Evolutionary conservation across 768 basidiomycete genomes (phyloP).

Genomic region (Pleurotus cornucopiae): DNA sequence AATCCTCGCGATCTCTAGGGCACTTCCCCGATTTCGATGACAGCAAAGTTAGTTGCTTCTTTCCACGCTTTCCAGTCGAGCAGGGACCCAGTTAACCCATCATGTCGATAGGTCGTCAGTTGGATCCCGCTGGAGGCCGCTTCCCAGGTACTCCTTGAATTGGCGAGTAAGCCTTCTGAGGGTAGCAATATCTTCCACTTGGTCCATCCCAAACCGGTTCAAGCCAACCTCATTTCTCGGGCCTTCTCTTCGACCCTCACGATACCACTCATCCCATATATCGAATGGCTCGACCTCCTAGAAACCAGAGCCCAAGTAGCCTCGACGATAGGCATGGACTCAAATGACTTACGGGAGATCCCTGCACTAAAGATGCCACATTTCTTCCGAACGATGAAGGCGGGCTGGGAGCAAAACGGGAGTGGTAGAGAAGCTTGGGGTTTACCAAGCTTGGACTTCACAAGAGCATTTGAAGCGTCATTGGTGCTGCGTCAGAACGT

Average conservation of each 20-base stretch:
- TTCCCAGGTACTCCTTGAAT: constrained; percentile 15
- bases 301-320: not conserved
- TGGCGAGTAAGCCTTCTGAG: constrained; percentile 10
- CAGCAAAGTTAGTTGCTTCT: constrained; percentile 15
- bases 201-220: constrained; percentile 15
- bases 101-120: constrained; percentile 4
- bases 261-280: constrained; percentile 15
- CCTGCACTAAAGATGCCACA: not conserved
- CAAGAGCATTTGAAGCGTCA: not conserved
- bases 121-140: constrained; percentile 23
- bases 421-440: not conserved
- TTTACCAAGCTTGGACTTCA: not conserved
- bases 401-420: not conserved
- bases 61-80: not conserved
- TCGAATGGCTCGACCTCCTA: constrained; percentile 4
- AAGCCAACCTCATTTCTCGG: constrained; percentile 9
- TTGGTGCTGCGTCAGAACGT: not conserved
- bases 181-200: constrained; percentile 11
- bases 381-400: constrained; percentile 4
- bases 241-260: constrained; percentile 10
- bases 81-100: not conserved
- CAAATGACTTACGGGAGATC: not conserved
- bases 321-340: no score
- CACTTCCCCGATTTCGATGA: constrained; percentile 22
- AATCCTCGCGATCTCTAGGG: constrained; percentile 25